Conservation (phyloP, 1,284 basidiomycete genomes). For the Xanthoconium separans region DNA sequence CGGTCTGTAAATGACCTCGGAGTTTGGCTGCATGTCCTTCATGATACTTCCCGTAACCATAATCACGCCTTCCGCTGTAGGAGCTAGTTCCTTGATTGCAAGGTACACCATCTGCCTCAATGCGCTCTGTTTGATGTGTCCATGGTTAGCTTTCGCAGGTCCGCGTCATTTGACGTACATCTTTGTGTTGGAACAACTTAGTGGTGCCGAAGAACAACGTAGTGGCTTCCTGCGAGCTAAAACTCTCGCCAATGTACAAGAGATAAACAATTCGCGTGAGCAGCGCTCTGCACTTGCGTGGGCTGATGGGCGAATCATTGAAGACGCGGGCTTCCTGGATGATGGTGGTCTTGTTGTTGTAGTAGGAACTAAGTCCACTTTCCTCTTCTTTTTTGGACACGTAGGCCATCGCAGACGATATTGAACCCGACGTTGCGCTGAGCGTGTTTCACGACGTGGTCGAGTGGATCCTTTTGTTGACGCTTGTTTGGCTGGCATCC, state of each 20-base stretch:
- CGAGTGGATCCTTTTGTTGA: slow-evolving; percentile 20
- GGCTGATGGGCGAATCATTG: slow-evolving; percentile 98
- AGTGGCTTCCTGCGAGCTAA: slow-evolving; percentile 95
- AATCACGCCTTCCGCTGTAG: slow-evolving; percentile 97
- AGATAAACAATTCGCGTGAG: slow-evolving; percentile 97
- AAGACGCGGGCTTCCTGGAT: slow-evolving; percentile 98
- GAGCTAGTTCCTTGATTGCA: slow-evolving; percentile 96
- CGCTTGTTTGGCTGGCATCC: slow-evolving; percentile 25
- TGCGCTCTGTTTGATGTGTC: slow-evolving; percentile 64
- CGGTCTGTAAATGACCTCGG: slow-evolving; percentile 97
- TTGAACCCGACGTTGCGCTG: slow-evolving; percentile 13
- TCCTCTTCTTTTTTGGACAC: slow-evolving; percentile 93
- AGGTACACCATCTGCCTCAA: slow-evolving; percentile 98
- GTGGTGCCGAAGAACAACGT: slow-evolving; percentile 99
- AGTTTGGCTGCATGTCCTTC: slow-evolving; percentile 99
- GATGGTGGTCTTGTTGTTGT: slow-evolving; percentile 94
- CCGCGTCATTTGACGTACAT: slow-evolving; percentile 61
- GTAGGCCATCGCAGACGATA: slow-evolving; percentile 64
- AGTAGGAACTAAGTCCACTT: slow-evolving; percentile 80
- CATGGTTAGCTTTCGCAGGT: slow-evolving; percentile 11
- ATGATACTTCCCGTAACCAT: slow-evolving; percentile 99
- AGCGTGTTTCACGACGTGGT: slow-evolving; percentile 20
- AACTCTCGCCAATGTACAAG: slow-evolving; percentile 94
- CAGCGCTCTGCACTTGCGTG: slow-evolving; percentile 93
- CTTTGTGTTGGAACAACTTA: slow-evolving; percentile 99